Base-by-base conservation (phyloP, 345 rosid species). In the Hibiscus trionum region DNA sequence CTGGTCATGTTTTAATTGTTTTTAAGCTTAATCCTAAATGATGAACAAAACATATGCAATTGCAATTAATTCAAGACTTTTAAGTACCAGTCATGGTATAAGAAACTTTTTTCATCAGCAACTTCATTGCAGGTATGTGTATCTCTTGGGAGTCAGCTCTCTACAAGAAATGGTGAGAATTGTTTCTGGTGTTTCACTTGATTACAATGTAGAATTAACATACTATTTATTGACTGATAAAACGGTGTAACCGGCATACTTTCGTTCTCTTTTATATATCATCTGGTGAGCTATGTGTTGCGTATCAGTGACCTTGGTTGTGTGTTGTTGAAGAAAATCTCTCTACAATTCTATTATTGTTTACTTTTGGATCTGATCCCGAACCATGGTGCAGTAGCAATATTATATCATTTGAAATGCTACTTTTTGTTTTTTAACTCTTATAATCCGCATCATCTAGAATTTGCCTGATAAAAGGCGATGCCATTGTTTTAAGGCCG, bases 101-200 rank as follows among this genome's bases (percentile, higher is more conserved):
- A n/a, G 46, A 63, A 72, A 16, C 42, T 79, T 50, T 66, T n/a
- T 70, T 59, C 70, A 65, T 60, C 69, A 29, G 16, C 73, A 35
- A 60, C 59, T 49, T 70, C 16, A 68, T 75, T 78, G 73, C 86
- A 95, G 99, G 99, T 85, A 81, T 93, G 66, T 93, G 98, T 70
- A 72, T 93, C 70, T 86, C 93, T 4, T 93, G 93, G 93, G 97
- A 96, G 75, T 75, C 98, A 5, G 42, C 77, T n/a, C 86, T 93
- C 53, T 96, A 84, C 78, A 80, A 37, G 78, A 93, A 96, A 85
- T 96, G 99, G 98, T 93, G 77, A 86, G 85, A 72, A 60, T 53
- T 73, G 35, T 77, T 64, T 77, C 57, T 11, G 15, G 50, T 52
- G 44, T 56, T 29, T 53, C 27, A 27, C 39, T 59, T 14, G 29